Evolutionary conservation across 805 yeast species (phyloP), one percentile per base, ranked within the genome.

Genomic region (Blastobotrys americana): DNA sequence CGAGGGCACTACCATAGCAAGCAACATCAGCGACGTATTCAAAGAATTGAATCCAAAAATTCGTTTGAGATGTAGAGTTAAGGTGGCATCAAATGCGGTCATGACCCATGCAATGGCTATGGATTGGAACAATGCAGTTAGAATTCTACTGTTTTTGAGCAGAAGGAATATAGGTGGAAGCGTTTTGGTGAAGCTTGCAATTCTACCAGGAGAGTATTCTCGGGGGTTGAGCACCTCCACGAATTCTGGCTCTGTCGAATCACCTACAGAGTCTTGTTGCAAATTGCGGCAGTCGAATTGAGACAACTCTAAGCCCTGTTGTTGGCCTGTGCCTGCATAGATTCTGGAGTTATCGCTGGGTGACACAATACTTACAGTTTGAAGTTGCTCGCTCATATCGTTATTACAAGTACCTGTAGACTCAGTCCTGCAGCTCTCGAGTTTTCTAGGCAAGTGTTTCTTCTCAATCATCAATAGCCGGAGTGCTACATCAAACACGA

Each of bases 381-480:
- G 33, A 15, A 13, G 20, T 17, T 8, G 9, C 15, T 10, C n/a
- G n/a, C 25, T 19, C 33, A 28, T 37, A 38, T 18, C 18, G 31
- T 31, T 3, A 23, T 33, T 22, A 17, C 21, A n/a, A 19, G 43
- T 17, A 28, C 20, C 43, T 28, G 22, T n/a, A 31, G 31, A 8
- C 10, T 8, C 40, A 16, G 18, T 22, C 20, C 19, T 15, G 27
- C 49, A 39, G 13, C 18, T 16, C 18, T 41, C 17, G 27, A 40
- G 34, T 27, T 40, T 39, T 21, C 36, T 19, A 17, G 33, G 20
- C 16, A 46, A n/a, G 27, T 23, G 21, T 23, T 33, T 27, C 42
- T 49, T 56, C 43, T 63, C 68, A 13, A 62, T 41, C 64, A 63
- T 61, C 33, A 63, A 39, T 3, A 63, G 20, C 8, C 68, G 59